Conservation (phyloP, 129 eudicot genomes). For the Pseudognaphalium luteoalbum region DNA sequence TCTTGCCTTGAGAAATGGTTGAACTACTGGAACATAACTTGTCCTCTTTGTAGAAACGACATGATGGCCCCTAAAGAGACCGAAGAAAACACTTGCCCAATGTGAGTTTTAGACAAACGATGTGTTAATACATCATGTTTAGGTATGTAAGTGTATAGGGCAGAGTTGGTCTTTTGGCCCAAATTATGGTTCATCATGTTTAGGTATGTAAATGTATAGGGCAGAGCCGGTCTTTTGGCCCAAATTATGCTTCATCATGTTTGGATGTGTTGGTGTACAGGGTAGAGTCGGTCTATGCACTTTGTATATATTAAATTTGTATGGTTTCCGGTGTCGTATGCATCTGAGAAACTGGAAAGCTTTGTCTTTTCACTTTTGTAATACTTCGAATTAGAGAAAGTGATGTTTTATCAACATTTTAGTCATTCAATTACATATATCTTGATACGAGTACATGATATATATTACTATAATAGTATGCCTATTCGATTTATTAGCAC, state of each 20-base stretch:
- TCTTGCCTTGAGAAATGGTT: constrained; percentile 79
- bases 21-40: constrained; percentile 64
- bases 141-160: background rate
- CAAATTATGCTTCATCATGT: background rate
- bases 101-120: constrained; percentile 35
- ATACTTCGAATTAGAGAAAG: constrained; percentile 12
- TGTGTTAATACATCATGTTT: background rate
- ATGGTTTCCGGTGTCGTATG: constrained; percentile 28
- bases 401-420: constrained; percentile 18
- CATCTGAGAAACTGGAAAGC: constrained; percentile 25
- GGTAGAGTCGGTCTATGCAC: background rate
- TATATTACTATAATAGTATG: background rate
- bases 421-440: constrained; percentile 15
- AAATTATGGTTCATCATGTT: background rate
- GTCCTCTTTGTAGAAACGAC: constrained; percentile 75
- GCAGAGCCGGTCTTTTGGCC: background rate
- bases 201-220: background rate
- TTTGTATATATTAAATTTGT: background rate
- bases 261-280: background rate
- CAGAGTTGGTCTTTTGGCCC: background rate
- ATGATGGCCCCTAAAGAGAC: constrained; percentile 51
- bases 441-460: constrained; percentile 9
- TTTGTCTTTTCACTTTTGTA: background rate
- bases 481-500: constrained; percentile 1
- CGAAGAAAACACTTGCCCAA: constrained; percentile 78